Evolutionary conservation across 208 protist species (phyloP).

Genomic region (Vickermania ingenoplastis): DNA sequence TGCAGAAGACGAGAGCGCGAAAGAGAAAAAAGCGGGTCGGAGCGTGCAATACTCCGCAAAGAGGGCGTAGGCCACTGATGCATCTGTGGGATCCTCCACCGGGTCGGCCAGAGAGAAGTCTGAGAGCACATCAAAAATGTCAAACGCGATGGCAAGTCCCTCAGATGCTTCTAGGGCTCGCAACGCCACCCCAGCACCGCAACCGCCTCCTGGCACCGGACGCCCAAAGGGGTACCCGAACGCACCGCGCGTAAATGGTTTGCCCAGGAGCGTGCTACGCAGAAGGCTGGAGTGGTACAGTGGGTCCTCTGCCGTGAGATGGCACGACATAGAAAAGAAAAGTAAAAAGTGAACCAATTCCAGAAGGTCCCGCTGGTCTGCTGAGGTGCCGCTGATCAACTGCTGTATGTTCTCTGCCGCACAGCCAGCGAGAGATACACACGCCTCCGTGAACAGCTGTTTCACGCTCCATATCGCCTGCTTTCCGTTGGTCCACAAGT

Average conservation of each 20-base stretch:
- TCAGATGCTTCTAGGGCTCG: constrained; percentile 35
- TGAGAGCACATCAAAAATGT: constrained; percentile 45
- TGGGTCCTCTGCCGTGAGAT: constrained; percentile 5
- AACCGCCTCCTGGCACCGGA: constrained; percentile 15
- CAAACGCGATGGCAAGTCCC: constrained; percentile 49
- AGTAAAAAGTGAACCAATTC: constrained; percentile 44
- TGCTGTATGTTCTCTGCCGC: too few species aligned
- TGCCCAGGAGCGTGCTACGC: constrained; percentile 45
- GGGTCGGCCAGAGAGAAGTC: constrained; percentile 37
- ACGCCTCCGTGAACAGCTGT: too few species aligned
- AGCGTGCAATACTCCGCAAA: constrained; percentile 46
- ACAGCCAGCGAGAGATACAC: too few species aligned
- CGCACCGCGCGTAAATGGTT: constrained; percentile 38
- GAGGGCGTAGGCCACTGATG: constrained; percentile 23
- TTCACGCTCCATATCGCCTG: constrained; percentile 22
- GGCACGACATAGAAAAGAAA: constrained; percentile 49
- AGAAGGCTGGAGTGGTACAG: constrained; percentile 24
- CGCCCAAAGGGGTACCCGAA: constrained; percentile 71
- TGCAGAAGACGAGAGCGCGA: constrained; percentile 35
- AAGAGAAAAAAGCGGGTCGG: constrained; percentile 28
- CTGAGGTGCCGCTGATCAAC: too few species aligned
- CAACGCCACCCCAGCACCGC: constrained; percentile 16
- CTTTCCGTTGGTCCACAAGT: constrained; percentile 47
- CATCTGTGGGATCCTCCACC: constrained; percentile 32
- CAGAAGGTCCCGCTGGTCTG: constrained; percentile 40